Percentiles rank a stretch among this genome's conserved stretches.
phyloP scores from a whole-genome alignment of 75 land plant species.

The Pinus tabuliformis region DNA sequence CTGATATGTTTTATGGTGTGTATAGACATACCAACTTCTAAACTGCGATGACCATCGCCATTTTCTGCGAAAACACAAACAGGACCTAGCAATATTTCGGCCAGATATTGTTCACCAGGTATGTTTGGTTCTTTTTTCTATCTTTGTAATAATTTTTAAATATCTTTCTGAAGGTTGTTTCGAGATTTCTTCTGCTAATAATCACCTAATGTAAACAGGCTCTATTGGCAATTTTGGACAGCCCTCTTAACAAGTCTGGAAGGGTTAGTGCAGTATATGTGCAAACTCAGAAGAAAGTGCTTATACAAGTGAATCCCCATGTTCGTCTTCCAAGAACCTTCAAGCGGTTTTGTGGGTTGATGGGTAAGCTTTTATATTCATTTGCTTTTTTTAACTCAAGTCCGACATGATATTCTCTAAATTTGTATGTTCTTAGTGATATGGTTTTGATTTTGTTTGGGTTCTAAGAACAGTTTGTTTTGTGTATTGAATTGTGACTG shows the following conservation, averaged over 20 bases:
- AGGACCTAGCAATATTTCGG: conserved; percentile 55
- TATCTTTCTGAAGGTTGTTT: not conserved
- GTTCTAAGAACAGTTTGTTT: not conserved
- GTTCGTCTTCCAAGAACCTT: conserved; percentile 92
- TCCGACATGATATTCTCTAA: not conserved
- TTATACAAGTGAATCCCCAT: conserved; percentile 85
- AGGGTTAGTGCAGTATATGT: conserved; percentile 76
- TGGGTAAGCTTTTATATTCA: conserved; percentile 57
- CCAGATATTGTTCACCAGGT: conserved; percentile 85
- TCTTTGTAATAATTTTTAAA: not conserved
- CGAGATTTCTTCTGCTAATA: not conserved
- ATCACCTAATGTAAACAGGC: conserved; percentile 44
- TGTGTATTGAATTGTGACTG: conserved; percentile 5
- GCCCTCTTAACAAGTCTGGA: conserved; percentile 89
- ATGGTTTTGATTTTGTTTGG: not conserved
- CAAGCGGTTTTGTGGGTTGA: conserved; percentile 84
- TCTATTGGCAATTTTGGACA: conserved; percentile 80
- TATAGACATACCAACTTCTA: conserved; percentile 57
- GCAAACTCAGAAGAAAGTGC: conserved; percentile 72
- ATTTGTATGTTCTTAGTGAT: not conserved
- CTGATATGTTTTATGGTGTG: not conserved
- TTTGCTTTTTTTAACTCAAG: not conserved
- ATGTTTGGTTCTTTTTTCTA: not conserved
- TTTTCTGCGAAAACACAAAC: conserved; percentile 56
- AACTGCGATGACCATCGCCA: conserved; percentile 70